phyloP scores from a whole-genome alignment of 306 rosid genomes.

The Trifolium fragiferum region DNA sequence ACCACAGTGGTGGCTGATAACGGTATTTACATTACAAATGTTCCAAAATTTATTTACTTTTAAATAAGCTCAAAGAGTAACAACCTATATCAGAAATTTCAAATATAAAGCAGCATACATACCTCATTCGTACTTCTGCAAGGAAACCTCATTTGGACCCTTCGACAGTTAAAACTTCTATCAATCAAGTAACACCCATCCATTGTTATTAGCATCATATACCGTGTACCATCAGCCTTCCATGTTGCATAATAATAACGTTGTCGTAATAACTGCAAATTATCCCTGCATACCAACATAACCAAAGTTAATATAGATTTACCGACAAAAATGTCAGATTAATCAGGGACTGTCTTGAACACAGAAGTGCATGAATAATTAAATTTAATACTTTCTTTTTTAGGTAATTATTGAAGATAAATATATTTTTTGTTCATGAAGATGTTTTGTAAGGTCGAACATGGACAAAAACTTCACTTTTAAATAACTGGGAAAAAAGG shows the following conservation, averaged over 20 bases:
- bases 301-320: slow-evolving; percentile 35
- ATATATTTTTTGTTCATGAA: not conserved
- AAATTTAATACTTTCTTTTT: slow-evolving; percentile 1
- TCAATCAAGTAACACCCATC: slow-evolving; percentile 98
- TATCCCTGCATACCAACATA: slow-evolving; percentile 72
- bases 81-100: slow-evolving; percentile 19
- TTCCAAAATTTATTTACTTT: slow-evolving; percentile 13
- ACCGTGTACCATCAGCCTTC: slow-evolving; percentile 99
- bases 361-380: not conserved
- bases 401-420: not conserved
- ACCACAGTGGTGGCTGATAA: not conserved
- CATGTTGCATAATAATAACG: slow-evolving; percentile 99
- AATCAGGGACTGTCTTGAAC: slow-evolving; percentile 7
- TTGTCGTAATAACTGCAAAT: slow-evolving; percentile 86
- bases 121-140: slow-evolving; percentile 86
- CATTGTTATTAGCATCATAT: slow-evolving; percentile 96
- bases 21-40: slow-evolving; percentile 9
- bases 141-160: slow-evolving; percentile 99
- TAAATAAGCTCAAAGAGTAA: slow-evolving; percentile 28
- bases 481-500: not conserved
- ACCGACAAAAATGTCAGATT: slow-evolving; percentile 24
- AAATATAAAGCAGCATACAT: slow-evolving; percentile 44
- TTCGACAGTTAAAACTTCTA: slow-evolving; percentile 85
- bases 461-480: not conserved
- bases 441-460: slow-evolving; percentile 3